Conservation (phyloP, 208 protist genomes). For the Crithidia thermophila region DNA sequence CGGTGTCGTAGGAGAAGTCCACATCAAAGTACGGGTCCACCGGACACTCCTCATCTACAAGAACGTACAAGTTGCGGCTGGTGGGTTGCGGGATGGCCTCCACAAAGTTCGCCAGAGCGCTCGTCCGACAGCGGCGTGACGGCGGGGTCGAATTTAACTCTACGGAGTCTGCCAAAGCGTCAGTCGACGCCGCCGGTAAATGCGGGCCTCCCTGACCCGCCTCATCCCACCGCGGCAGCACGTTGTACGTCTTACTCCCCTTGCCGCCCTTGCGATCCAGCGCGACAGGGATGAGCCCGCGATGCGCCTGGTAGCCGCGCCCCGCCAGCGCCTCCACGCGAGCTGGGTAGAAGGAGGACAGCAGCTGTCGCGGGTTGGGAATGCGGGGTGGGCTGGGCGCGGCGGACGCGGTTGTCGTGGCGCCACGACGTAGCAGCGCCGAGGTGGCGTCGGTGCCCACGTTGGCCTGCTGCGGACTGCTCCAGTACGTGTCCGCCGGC, state of each 20-base stretch:
- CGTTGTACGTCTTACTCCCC: conserved; percentile 77
- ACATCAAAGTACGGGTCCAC: conserved; percentile 90
- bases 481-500: conserved; percentile 74
- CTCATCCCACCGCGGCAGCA: conserved; percentile 36
- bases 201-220: too few relatives aligned
- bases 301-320: conserved; percentile 48
- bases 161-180: too few relatives aligned
- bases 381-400: conserved; percentile 7
- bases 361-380: conserved; percentile 53
- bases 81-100: conserved; percentile 41
- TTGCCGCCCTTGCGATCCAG: conserved; percentile 47
- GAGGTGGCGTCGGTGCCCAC: neutral
- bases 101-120: conserved; percentile 54
- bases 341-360: conserved; percentile 60
- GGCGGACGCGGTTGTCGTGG: neutral
- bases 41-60: conserved; percentile 69
- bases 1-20: conserved; percentile 50
- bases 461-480: conserved; percentile 26
- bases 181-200: too few relatives aligned
- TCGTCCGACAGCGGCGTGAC: neutral
- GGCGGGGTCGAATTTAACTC: too few relatives aligned
- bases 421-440: neutral
- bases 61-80: conserved; percentile 76
- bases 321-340: conserved; percentile 59
- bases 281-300: conserved; percentile 48